These are phyloP conservation scores for Onygena corvina DNA, from an alignment of 2,329 filamentous ascomycete species.

Conservation along the genomic window DNA sequence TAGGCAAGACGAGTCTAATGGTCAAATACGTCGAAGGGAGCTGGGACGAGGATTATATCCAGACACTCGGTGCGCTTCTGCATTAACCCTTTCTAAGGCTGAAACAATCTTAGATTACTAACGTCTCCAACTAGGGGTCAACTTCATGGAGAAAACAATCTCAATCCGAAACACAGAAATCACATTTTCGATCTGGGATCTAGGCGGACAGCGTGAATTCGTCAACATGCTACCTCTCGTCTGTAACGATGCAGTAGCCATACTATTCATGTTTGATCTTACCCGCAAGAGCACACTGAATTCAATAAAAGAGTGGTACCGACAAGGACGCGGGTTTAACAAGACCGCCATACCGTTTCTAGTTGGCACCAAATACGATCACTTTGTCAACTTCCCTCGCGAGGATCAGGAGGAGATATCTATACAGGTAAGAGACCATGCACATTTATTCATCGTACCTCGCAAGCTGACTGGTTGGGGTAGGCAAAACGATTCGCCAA, in stretches of 20 bases:
- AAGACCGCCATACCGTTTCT: constrained; percentile 99
- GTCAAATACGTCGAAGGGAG: constrained; percentile 99
- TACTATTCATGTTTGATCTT: constrained; percentile 98
- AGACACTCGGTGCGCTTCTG: constrained; percentile 61
- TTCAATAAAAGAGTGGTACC: constrained; percentile 99
- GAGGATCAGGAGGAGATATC: constrained; percentile 99
- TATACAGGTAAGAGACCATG: constrained; percentile 55
- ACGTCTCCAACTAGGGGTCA: constrained; percentile 56
- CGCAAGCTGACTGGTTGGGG: constrained; percentile 17
- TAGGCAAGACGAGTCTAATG: constrained; percentile 98
- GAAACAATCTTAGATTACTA: background rate
- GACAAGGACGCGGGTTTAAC: constrained; percentile 95
- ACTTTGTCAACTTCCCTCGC: constrained; percentile 95
- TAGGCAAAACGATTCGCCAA: constrained; percentile 92
- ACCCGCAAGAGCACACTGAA: constrained; percentile 97
- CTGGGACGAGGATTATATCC: constrained; percentile 99
- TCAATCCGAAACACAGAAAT: constrained; percentile 99
- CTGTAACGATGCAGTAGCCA: constrained; percentile 96
- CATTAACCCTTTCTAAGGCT: background rate
- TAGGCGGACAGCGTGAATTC: constrained; percentile 95
- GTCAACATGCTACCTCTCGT: constrained; percentile 99
- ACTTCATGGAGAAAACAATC: constrained; percentile 99
- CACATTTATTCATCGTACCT: background rate
- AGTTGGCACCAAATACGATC: constrained; percentile 96
- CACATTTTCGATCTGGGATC: constrained; percentile 98